Conservation (phyloP, 2,329 filamentous ascomycete genomes). For the Fusarium decemcellulare region DNA sequence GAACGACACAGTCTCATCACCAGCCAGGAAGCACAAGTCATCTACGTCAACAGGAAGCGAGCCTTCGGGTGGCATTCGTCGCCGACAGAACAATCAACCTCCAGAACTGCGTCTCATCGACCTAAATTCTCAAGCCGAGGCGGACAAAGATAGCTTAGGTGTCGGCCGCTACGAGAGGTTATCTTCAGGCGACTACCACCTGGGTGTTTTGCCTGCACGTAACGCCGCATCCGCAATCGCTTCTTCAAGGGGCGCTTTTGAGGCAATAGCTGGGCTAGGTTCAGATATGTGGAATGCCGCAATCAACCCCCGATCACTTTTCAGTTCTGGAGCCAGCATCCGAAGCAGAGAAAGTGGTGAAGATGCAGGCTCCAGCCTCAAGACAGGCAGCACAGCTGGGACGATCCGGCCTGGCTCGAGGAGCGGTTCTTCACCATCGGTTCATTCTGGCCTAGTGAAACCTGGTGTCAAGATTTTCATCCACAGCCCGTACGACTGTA, state of each 20-base stretch:
- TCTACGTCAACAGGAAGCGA: constrained; percentile 65
- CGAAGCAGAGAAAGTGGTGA: constrained; percentile 73
- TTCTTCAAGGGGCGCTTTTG: constrained; percentile 80
- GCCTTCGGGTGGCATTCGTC: constrained; percentile 75
- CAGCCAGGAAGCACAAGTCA: constrained; percentile 56
- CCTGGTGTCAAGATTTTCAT: constrained; percentile 85
- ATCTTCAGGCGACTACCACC: constrained; percentile 91
- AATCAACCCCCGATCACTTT: constrained; percentile 87
- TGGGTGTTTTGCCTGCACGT: constrained; percentile 84
- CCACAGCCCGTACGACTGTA: constrained; percentile 95
- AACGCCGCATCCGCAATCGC: constrained; percentile 74
- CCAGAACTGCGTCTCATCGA: constrained; percentile 95
- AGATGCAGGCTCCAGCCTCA: constrained; percentile 64
- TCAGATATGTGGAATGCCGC: constrained; percentile 92
- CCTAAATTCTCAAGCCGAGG: constrained; percentile 85
- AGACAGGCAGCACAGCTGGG: constrained; percentile 53
- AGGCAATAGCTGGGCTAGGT: constrained; percentile 79
- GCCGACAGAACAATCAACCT: constrained; percentile 83
- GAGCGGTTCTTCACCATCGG: constrained; percentile 50
- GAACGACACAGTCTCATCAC: constrained; percentile 34
- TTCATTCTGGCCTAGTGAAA: constrained; percentile 69
- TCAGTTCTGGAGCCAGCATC: constrained; percentile 88
- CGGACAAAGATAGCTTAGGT: constrained; percentile 88
- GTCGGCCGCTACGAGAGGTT: constrained; percentile 90
- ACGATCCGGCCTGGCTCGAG: constrained; percentile 47